These are phyloP conservation scores for Phytophthora tubulina DNA, from an alignment of 352 stramenopile species.

Conservation along the genomic window DNA sequence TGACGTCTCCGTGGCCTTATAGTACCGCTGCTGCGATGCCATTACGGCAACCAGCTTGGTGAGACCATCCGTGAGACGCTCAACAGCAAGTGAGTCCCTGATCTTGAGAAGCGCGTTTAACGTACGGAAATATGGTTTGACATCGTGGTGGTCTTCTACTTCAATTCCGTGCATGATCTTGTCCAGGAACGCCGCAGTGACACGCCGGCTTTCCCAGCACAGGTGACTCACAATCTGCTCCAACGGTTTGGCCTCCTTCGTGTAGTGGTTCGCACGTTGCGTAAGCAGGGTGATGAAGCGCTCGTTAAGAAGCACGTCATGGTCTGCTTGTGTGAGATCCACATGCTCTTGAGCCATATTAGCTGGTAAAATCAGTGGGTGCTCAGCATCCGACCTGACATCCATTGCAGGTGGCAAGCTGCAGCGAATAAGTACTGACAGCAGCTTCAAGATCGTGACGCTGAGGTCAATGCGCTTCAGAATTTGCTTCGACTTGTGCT, in stretches of 20 bases:
- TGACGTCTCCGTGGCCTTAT: constrained; percentile 87
- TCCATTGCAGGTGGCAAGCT: constrained; percentile 81
- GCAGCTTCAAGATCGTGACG: constrained; percentile 70
- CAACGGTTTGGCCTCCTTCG: constrained; percentile 81
- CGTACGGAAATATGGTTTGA: constrained; percentile 92
- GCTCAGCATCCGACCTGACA: constrained; percentile 38
- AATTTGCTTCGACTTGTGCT: constrained; percentile 74
- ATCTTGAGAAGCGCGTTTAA: constrained; percentile 85
- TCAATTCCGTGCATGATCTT: constrained; percentile 82
- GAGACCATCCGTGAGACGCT: constrained; percentile 76
- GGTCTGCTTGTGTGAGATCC: constrained; percentile 64
- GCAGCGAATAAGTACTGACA: constrained; percentile 79
- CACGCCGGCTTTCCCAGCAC: constrained; percentile 78
- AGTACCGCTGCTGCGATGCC: constrained; percentile 87
- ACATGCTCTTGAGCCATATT: constrained; percentile 82
- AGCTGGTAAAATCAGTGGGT: constrained; percentile 52
- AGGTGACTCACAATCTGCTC: constrained; percentile 83
- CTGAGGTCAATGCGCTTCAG: constrained; percentile 86
- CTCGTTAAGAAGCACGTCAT: constrained; percentile 77
- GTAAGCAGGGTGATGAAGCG: constrained; percentile 82
- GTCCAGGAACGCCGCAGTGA: constrained; percentile 68
- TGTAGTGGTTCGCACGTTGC: constrained; percentile 78
- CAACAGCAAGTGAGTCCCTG: constrained; percentile 67
- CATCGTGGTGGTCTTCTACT: constrained; percentile 82
- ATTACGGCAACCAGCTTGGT: constrained; percentile 81